Percentiles rank a stretch among this genome's conserved stretches.
These are phyloP conservation scores for Withania somnifera DNA, from an alignment of 305 asterid species.

Conservation along the genomic window DNA sequence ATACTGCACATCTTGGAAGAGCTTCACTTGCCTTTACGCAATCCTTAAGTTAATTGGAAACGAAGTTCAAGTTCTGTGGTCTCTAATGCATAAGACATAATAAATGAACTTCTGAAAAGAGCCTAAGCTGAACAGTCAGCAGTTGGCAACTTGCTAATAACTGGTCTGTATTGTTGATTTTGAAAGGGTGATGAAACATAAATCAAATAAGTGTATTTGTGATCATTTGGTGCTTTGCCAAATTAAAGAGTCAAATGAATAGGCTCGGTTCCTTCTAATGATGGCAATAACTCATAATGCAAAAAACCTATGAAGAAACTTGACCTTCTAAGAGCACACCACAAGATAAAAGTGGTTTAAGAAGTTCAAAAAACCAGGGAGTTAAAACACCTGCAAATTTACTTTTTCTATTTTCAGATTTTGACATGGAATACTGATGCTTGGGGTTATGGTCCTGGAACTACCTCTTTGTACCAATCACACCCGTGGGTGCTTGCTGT, in stretches of 20 bases:
- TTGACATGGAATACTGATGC: slow-evolving; percentile 96
- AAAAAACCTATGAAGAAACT: not conserved
- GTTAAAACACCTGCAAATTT: not conserved
- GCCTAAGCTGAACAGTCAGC: not conserved
- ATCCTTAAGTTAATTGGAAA: not conserved
- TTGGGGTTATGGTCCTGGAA: slow-evolving; percentile 90
- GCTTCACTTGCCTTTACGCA: not conserved
- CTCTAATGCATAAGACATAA: not conserved
- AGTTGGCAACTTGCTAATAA: not conserved
- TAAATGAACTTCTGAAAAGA: not conserved
- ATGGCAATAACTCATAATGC: not conserved
- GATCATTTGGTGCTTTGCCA: not conserved
- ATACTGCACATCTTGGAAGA: not conserved
- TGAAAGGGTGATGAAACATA: not conserved
- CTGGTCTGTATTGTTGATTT: not conserved
- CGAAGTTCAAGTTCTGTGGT: not conserved
- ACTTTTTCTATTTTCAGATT: slow-evolving; percentile 28
- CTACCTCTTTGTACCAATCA: slow-evolving; percentile 94
- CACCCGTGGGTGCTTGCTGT: slow-evolving; percentile 94
- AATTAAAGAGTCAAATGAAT: not conserved
- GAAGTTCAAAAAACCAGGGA: not conserved
- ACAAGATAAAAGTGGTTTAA: not conserved
- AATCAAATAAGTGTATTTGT: not conserved
- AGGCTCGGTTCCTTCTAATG: not conserved
- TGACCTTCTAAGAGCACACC: not conserved